Conservation (phyloP, 805 yeast genomes). For the Zygotorulaspora chibaensis region DNA sequence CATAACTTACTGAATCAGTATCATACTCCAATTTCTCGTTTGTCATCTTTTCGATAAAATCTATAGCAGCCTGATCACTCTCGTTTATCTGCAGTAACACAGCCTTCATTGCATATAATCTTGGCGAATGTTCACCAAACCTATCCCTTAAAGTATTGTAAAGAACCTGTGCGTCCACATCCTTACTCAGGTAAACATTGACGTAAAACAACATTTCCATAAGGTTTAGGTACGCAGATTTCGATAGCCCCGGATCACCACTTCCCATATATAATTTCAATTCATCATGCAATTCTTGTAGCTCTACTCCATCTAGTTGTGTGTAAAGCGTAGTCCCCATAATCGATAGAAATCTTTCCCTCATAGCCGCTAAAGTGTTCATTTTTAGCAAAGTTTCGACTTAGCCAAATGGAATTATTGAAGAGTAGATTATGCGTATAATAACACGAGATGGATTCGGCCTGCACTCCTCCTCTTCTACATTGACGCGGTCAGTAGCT, state of each 20-base stretch:
- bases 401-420: too few relatives aligned
- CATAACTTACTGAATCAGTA: slow-evolving; percentile 31
- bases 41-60: slow-evolving; percentile 50
- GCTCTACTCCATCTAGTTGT: slow-evolving; percentile 44
- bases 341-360: slow-evolving; percentile 47
- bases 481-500: too few relatives aligned
- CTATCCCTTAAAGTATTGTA: slow-evolving; percentile 64
- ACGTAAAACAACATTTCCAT: slow-evolving; percentile 71
- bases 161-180: slow-evolving; percentile 63
- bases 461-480: too few relatives aligned
- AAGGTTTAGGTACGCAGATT: slow-evolving; percentile 48
- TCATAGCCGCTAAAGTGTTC: slow-evolving; percentile 15
- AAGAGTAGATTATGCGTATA: too few relatives aligned
- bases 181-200: slow-evolving; percentile 56
- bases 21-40: slow-evolving; percentile 51
- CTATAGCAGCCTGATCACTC: slow-evolving; percentile 24
- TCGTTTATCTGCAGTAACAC: slow-evolving; percentile 26
- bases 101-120: slow-evolving; percentile 31
- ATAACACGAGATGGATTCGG: too few relatives aligned
- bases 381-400: not conserved
- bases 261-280: slow-evolving; percentile 30
- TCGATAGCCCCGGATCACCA: slow-evolving; percentile 26
- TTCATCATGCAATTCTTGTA: slow-evolving; percentile 36
- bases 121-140: slow-evolving; percentile 48
- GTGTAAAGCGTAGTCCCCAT: slow-evolving; percentile 50